Conservation (phyloP, 2,329 filamentous ascomycete genomes). For the Arthrobotrys entomopaga region DNA sequence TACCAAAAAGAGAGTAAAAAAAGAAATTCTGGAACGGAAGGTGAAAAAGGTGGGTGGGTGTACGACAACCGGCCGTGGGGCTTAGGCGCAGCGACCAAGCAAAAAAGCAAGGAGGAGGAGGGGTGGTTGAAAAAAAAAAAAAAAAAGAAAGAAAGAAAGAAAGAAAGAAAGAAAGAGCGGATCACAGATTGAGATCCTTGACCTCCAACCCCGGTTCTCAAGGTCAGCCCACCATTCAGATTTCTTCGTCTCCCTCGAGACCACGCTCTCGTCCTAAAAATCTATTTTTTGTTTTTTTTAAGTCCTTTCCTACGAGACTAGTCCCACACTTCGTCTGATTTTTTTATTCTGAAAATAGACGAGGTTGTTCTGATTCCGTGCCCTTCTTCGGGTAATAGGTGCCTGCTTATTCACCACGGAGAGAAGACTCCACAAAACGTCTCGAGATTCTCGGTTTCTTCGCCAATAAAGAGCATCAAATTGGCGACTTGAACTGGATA, state of each 20-base stretch:
- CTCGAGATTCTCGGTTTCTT: constrained; percentile 41
- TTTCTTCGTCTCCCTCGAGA: constrained; percentile 19
- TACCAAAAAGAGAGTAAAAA: constrained; percentile 14
- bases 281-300: constrained; percentile 36
- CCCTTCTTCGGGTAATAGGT: constrained; percentile 55
- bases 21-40: constrained; percentile 25
- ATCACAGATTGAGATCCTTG: constrained; percentile 52
- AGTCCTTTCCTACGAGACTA: too few species aligned
- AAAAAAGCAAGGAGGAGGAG: constrained; percentile 33
- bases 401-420: constrained; percentile 27
- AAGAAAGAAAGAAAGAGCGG: constrained; percentile 22
- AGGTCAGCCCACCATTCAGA: constrained; percentile 53
- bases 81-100: constrained; percentile 37
- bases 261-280: constrained; percentile 5
- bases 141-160: not conserved
- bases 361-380: constrained; percentile 47
- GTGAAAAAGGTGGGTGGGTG: constrained; percentile 31
- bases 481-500: constrained; percentile 5
- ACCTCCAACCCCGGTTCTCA: constrained; percentile 33
- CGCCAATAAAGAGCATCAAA: constrained; percentile 32
- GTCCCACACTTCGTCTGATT: constrained; percentile 54
- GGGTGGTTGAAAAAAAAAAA: constrained; percentile 24
- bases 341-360: constrained; percentile 54
- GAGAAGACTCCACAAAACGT: constrained; percentile 31
- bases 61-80: constrained; percentile 45